These are phyloP conservation scores for Singerocomus inundabilis DNA, from an alignment of 1,284 basidiomycete species.

Conservation along the genomic window DNA sequence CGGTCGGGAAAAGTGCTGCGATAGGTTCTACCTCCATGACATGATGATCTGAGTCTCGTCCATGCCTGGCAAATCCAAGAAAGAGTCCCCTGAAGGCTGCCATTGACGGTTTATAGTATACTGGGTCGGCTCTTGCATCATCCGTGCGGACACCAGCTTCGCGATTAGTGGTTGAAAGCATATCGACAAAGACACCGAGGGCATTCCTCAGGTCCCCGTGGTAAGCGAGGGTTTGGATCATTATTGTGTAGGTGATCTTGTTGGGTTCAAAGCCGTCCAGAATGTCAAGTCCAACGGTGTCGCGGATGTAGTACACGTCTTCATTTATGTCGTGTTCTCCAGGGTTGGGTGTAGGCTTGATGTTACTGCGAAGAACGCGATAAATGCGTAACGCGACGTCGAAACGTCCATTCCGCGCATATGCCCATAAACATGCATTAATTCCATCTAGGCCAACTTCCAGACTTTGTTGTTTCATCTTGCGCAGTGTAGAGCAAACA, in stretches of 20 bases:
- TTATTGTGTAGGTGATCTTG: constrained; percentile 62
- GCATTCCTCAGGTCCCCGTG: constrained; percentile 63
- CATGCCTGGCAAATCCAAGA: constrained; percentile 71
- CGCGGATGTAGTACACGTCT: constrained; percentile 35
- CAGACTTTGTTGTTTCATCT: constrained; percentile 49
- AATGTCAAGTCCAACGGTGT: constrained; percentile 46
- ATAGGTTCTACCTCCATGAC: neutral
- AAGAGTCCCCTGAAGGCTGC: constrained; percentile 72
- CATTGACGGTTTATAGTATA: constrained; percentile 44
- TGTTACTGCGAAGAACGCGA: constrained; percentile 54
- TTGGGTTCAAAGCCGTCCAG: constrained; percentile 51
- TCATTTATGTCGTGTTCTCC: constrained; percentile 36
- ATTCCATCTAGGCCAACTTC: constrained; percentile 62
- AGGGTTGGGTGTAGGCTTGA: constrained; percentile 36
- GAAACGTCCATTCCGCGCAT: constrained; percentile 49
- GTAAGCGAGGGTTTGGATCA: constrained; percentile 69
- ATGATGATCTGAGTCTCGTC: constrained; percentile 17
- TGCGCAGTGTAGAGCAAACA: constrained; percentile 52
- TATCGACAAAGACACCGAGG: constrained; percentile 65
- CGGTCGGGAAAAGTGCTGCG: constrained; percentile 9
- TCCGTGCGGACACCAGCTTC: constrained; percentile 35
- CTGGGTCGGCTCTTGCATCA: constrained; percentile 27
- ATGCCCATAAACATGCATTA: constrained; percentile 69
- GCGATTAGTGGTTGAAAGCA: constrained; percentile 53
- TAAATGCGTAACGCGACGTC: constrained; percentile 64